Evolutionary conservation across 306 rosid genomes (phyloP), one percentile per base, ranked within the genome.

Genomic region (Vigna mungo): DNA sequence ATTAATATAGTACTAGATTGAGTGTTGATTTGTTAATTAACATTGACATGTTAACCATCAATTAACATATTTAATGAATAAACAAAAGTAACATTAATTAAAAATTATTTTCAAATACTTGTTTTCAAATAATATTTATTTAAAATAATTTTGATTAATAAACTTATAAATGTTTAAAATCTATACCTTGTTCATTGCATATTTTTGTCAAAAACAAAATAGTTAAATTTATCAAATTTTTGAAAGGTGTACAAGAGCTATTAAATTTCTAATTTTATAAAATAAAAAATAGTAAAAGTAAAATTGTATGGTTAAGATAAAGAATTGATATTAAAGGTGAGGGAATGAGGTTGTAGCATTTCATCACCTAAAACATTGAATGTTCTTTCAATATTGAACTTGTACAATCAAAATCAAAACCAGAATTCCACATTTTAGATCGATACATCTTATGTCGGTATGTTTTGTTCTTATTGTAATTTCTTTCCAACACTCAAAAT

Each of bases 371-470:
- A 71, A 53, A 69, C 12, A 46, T 6, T 44, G 53, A 68, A 44
- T 25, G 13, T 37, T 20, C 6, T 47, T 32, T 51, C 36, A 52
- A 17, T 12, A 34, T 71, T 34, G 32, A 30, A 27, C 4, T 76
- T 30, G 6, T 4, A 34, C 7, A 34, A 34, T 65, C 30, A 44
- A 18, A 44, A 46, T 0, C 2, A 46, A 17, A 44, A 1, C 61
- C 56, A 41, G 4, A 49, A 41, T 2, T 43, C 7, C 20, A 8
- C 21, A 9, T 65, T 20, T 34, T 43, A 43, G 82, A 72, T 81
- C 80, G 66, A 17, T n/a, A 72, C n/a, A 63, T 13, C 10, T 68
- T 47, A 80, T 73, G 60, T 55, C 85, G 74, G 88, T 84, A 73
- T 71, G 74, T 76, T 65, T 23, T n/a, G 0, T 23, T 53, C 6